Percentiles rank a stretch among this genome's conserved stretches.
These are phyloP conservation scores for Hsuehochloa calcarea DNA, from an alignment of 176 grass and related monocot genomes.

Conservation along the genomic window DNA sequence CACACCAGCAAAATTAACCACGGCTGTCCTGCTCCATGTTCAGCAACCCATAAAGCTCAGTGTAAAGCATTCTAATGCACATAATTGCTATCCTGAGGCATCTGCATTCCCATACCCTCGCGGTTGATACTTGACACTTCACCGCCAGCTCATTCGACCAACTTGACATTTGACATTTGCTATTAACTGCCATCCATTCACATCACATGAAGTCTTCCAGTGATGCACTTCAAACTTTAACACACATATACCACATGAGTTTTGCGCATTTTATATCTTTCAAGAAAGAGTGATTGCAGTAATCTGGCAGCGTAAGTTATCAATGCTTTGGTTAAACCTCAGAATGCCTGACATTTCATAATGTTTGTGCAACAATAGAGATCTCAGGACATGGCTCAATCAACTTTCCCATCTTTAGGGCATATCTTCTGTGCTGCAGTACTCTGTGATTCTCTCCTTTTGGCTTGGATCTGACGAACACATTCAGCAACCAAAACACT, in stretches of 20 bases:
- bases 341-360: constrained; percentile 17
- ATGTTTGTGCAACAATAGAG: constrained; percentile 24
- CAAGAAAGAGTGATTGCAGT: constrained; percentile 7
- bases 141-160: not conserved
- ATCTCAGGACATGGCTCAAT: constrained; percentile 29
- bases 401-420: constrained; percentile 50
- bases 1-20: constrained; percentile 2
- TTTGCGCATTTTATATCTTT: constrained; percentile 4
- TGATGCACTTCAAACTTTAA: constrained; percentile 4
- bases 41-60: not conserved
- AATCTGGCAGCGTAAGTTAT: constrained; percentile 20
- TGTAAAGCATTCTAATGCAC: constrained; percentile 3
- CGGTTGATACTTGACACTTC: constrained; percentile 22
- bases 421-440: constrained; percentile 21
- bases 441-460: constrained; percentile 49
- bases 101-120: not conserved
- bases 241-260: not conserved
- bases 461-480: constrained; percentile 79
- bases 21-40: not conserved
- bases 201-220: not conserved
- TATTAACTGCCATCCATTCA: not conserved
- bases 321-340: constrained; percentile 8
- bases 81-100: not conserved
- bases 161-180: not conserved
- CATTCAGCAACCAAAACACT: constrained; percentile 67